Evolutionary conservation across 2,329 filamentous ascomycete genomes (phyloP).

Genomic region (Talaromyces islandicus): DNA sequence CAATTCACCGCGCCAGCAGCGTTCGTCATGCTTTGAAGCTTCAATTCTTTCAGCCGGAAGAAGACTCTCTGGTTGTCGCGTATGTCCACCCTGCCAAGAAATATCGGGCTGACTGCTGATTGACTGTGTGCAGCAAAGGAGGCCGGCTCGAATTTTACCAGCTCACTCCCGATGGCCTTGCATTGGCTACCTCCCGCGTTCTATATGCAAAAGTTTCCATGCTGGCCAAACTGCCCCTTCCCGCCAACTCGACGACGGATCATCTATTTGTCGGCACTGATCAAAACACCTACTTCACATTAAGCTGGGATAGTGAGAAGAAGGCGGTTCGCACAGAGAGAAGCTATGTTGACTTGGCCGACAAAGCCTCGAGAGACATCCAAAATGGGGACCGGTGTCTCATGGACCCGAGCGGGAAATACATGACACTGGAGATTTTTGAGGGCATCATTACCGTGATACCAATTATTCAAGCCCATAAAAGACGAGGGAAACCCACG

Average conservation of each 20-base stretch:
- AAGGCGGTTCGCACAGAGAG: constrained; percentile 52
- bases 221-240: constrained; percentile 52
- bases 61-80: constrained; percentile 83
- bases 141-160: constrained; percentile 83
- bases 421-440: constrained; percentile 62
- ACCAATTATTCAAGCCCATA: constrained; percentile 53
- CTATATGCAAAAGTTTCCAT: constrained; percentile 85
- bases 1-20: constrained; percentile 87
- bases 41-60: constrained; percentile 64
- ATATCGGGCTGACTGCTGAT: constrained; percentile 7
- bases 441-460: constrained; percentile 63
- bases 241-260: constrained; percentile 67
- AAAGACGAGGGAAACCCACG: constrained; percentile 31
- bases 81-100: constrained; percentile 44
- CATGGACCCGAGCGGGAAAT: constrained; percentile 71
- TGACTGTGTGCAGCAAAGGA: constrained; percentile 59
- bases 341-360: constrained; percentile 54
- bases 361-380: constrained; percentile 62
- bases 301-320: constrained; percentile 66
- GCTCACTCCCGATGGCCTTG: constrained; percentile 54
- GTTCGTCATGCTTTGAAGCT: constrained; percentile 82
- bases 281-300: constrained; percentile 81
- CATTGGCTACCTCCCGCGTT: constrained; percentile 61
- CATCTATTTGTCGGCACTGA: constrained; percentile 91
- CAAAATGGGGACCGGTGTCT: constrained; percentile 78